Conservation (phyloP, 768 basidiomycete species). For the Pisolithus orientalis region DNA sequence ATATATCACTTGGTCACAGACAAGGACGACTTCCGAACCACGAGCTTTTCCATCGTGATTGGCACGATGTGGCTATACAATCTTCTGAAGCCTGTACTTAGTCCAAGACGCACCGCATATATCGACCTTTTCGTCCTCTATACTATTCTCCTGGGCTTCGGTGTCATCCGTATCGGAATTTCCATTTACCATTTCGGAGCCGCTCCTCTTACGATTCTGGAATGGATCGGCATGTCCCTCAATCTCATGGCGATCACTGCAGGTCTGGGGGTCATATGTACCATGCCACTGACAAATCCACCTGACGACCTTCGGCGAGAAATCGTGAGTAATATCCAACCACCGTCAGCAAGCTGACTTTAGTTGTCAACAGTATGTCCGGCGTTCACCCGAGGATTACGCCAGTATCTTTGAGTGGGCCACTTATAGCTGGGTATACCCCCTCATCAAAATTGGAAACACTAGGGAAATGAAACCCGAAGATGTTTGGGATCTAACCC, state of each 20-base stretch:
- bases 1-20: constrained; percentile 45
- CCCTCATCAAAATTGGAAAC: constrained; percentile 33
- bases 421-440: constrained; percentile 17
- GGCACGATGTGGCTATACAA: constrained; percentile 66
- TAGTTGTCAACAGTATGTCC: constrained; percentile 34
- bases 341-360: neutral
- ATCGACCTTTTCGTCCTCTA: constrained; percentile 61
- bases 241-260: constrained; percentile 2
- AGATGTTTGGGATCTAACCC: constrained; percentile 21
- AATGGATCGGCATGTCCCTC: neutral
- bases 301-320: constrained; percentile 42
- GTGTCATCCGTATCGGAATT: constrained; percentile 47
- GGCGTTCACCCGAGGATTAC: constrained; percentile 37
- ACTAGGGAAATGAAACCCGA: constrained; percentile 19
- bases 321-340: constrained; percentile 41
- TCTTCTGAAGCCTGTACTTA: constrained; percentile 44
- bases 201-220: neutral
- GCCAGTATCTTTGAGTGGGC: constrained; percentile 19
- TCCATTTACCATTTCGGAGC: constrained; percentile 37
- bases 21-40: constrained; percentile 28
- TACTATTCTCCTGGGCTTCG: constrained; percentile 38
- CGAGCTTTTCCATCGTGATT: constrained; percentile 38
- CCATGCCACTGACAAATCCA: constrained; percentile 58
- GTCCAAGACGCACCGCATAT: constrained; percentile 52
- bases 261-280: constrained; percentile 1